phyloP scores from a whole-genome alignment of 2,329 filamentous ascomycete species.

The Phialocephala sp. region DNA sequence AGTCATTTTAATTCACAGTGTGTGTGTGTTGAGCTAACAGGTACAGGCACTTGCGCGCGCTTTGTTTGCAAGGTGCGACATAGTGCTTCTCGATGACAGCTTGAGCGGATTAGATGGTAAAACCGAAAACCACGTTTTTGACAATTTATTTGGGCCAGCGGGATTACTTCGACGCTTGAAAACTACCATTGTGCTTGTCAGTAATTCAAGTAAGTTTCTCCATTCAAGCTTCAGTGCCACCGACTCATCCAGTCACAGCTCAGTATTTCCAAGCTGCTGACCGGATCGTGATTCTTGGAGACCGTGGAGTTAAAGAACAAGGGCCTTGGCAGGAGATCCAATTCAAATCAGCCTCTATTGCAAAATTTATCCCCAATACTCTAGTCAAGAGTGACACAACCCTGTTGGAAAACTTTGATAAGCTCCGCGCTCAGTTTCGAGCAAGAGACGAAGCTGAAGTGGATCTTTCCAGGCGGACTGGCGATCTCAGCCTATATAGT shows the following conservation, averaged over 20 bases:
- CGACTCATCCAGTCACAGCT: conserved; percentile 36
- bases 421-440: conserved; percentile 25
- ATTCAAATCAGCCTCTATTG: conserved; percentile 24
- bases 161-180: conserved; percentile 49
- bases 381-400: conserved; percentile 34
- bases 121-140: conserved; percentile 51
- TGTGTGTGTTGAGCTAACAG: not conserved
- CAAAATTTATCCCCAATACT: conserved; percentile 36
- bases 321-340: conserved; percentile 42
- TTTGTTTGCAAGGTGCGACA: conserved; percentile 48
- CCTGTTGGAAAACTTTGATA: conserved; percentile 28
- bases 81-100: conserved; percentile 54
- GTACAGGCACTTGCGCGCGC: conserved; percentile 51
- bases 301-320: conserved; percentile 42
- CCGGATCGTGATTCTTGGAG: conserved; percentile 45
- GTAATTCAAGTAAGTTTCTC: conserved; percentile 31
- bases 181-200: conserved; percentile 51
- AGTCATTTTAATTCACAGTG: conserved; percentile 23
- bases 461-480: conserved; percentile 34
- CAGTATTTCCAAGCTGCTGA: conserved; percentile 48
- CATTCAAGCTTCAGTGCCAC: not conserved
- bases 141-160: conserved; percentile 47
- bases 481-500: conserved; percentile 35
- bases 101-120: conserved; percentile 53
- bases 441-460: conserved; percentile 32